phyloP scores from a whole-genome alignment of 768 basidiomycete genomes.

The Mycena polygramma region DNA sequence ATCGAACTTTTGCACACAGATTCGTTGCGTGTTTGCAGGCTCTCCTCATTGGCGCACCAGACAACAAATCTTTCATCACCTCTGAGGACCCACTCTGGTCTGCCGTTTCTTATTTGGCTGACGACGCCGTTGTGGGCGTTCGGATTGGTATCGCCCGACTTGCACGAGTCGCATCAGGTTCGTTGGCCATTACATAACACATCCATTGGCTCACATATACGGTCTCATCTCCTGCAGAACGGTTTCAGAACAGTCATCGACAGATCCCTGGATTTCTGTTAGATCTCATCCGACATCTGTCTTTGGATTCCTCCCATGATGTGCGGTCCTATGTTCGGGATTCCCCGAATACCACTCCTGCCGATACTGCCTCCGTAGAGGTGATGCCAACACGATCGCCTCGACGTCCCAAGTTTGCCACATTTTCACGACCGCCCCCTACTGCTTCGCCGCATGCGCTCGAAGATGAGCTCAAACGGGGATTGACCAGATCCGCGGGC shows the following conservation, averaged over 20 bases:
- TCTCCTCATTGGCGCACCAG: conserved; percentile 56
- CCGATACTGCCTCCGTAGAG: conserved; percentile 20
- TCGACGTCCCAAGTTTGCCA: conserved; percentile 45
- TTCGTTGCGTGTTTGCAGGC: conserved; percentile 82
- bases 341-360: conserved; percentile 33
- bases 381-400: background rate
- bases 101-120: conserved; percentile 66
- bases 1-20: conserved; percentile 54
- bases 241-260: conserved; percentile 43
- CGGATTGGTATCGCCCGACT: conserved; percentile 89
- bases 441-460: conserved; percentile 7
- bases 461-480: conserved; percentile 17
- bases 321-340: conserved; percentile 71
- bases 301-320: conserved; percentile 69
- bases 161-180: conserved; percentile 68
- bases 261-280: conserved; percentile 51
- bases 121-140: conserved; percentile 85
- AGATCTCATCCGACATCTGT: conserved; percentile 61
- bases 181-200: conserved; percentile 42
- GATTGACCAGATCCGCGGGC: conserved; percentile 38
- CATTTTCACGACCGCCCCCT: conserved; percentile 55
- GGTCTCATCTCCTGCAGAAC: conserved; percentile 43
- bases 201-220: conserved; percentile 20
- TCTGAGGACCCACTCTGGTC: conserved; percentile 66
- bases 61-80: conserved; percentile 51